Evolutionary conservation across 768 basidiomycete species (phyloP), one percentile per base, ranked within the genome.

Genomic region (Suillus ampliporus): DNA sequence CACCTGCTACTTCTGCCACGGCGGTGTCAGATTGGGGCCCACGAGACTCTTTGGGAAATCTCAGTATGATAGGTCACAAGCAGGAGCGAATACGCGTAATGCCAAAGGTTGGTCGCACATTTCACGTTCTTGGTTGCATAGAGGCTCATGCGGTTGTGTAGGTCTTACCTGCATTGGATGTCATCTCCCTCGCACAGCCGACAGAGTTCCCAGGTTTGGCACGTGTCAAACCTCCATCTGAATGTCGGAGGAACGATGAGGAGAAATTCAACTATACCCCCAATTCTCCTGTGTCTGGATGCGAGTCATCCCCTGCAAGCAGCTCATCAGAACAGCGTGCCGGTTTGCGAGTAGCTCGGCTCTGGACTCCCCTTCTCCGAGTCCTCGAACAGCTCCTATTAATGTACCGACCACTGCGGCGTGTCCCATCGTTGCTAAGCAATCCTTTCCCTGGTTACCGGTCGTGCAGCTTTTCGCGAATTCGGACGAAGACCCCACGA

Each of bases 1-100:
- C 54, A 7, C 54, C 54, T 56, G 54, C 54, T 28, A 56, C 54
- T 11, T 56, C 54, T 40, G 38, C 23, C 21, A 56, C 54, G 11
- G 38, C 54, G 5, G 38, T 56, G 11, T 56, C 54, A 56, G 54
- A 56, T 28, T 56, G 37, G 38, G 23, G 37, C n/a, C 52, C 52
- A 7, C 52, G 52, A 35, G 34, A 53, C 21, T 53, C 52, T 21
- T 37, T 37, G 14, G n/a, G n/a, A 35, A 34, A 35, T 21, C 34
- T 53, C 13, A 53, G n/a, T n/a, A 21, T 37, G 35, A 54, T 37
- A 38, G 35, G 35, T 6, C 35, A 23, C 26, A 40, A 40, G 21
- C 38, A 56, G 11, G 54, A 56, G 1, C 17, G 9, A 23, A 28
- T 11, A 40, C 23, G 17, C 11, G 17, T 19, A 28, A 26, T 26